Percentiles rank a stretch among this genome's conserved stretches.
Evolutionary conservation across 2,329 filamentous ascomycete species (phyloP).

Genomic region (Lasiodiplodia gonubiensis): DNA sequence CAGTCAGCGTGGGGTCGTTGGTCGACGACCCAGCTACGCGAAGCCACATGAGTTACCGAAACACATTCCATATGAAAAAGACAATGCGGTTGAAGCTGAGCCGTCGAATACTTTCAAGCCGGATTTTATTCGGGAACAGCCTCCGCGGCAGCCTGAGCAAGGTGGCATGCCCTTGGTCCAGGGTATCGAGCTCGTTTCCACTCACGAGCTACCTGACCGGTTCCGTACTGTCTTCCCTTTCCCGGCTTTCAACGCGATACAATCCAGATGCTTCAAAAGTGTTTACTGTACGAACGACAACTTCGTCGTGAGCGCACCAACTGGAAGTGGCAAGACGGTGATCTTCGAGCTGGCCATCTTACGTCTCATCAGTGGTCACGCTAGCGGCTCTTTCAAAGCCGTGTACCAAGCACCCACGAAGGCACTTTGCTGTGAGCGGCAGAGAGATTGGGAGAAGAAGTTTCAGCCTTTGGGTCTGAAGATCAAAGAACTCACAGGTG

Average conservation of each 20-base stretch:
- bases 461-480: constrained; percentile 70
- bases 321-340: constrained; percentile 83
- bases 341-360: constrained; percentile 84
- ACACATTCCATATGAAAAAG: neutral
- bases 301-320: constrained; percentile 79
- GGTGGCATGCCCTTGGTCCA: constrained; percentile 52
- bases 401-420: constrained; percentile 87
- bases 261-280: constrained; percentile 75
- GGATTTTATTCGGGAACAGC: neutral
- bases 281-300: constrained; percentile 75
- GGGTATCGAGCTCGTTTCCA: constrained; percentile 66
- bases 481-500: constrained; percentile 81
- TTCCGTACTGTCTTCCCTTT: constrained; percentile 75
- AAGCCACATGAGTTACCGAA: neutral
- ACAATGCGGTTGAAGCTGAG: neutral
- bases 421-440: constrained; percentile 77
- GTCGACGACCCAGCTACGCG: neutral
- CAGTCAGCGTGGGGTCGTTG: constrained; percentile 37
- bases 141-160: constrained; percentile 30
- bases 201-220: constrained; percentile 69
- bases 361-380: constrained; percentile 64
- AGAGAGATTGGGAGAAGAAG: constrained; percentile 78
- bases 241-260: constrained; percentile 78
- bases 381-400: constrained; percentile 72
- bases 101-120: neutral